Evolutionary conservation across 352 stramenopile genomes (phyloP), one percentile per base, ranked within the genome.

Genomic region (Globisporangium heterothallicum): DNA sequence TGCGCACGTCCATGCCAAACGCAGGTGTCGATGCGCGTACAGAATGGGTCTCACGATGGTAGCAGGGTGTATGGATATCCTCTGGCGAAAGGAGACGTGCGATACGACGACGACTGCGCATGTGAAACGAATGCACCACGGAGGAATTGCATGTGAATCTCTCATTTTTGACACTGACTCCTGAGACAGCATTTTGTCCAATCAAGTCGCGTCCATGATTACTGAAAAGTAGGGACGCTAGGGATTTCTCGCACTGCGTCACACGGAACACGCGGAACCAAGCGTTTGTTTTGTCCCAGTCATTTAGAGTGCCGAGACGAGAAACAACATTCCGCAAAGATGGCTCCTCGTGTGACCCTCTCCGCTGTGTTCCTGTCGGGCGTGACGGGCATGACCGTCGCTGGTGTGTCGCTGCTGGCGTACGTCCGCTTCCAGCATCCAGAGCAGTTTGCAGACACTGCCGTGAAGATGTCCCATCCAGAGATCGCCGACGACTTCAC

Each of bases 401-500:
- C 84, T 7, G 79, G 76, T 42, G 84, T 94, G n/a, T 88, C 74
- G 18, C 63, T 94, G 43, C 68, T 94, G 38, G 64, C 74, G 26
- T 92, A 93, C 69, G 69, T 86, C 34, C 81, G 84, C 59, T 92
- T 92, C 58, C 63, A 92, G 68, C 72, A 90, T 58, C 82, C 84
- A 22, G 58, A 92, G 60, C 65, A 92, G 61, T 94, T 94, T 56
- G 84, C 74, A 4, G 79, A 94, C 52, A 86, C 79, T 46, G 77
- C 68, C 22, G 69, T 92, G 49, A 77, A 82, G 54, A 86, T 88
- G 70, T 84, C 76, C 43, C 74, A 77, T n/a, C 80, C 82, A 1
- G 84, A 94, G 57, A 36, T 85, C 16, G 70, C 73, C 46, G 72
- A 90, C 70, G 78, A 87, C 45, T 68, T 75, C 36, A 81, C 78